Evolutionary conservation across 2,329 filamentous ascomycete species (phyloP).

Genomic region (Fusarium equiseti): DNA sequence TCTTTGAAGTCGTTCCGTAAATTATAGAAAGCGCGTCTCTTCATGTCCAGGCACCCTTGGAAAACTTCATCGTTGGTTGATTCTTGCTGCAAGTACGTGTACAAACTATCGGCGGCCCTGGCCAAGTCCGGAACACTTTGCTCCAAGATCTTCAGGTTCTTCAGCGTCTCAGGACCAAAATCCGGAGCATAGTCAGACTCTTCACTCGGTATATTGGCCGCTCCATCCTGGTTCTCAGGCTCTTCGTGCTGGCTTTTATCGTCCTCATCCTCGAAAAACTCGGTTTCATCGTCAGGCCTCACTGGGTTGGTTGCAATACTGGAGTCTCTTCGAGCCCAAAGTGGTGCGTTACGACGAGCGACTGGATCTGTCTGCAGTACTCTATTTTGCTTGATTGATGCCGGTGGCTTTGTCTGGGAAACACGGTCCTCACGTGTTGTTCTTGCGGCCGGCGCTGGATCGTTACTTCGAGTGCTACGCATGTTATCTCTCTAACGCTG

Average conservation of each 20-base stretch:
- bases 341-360: conserved; percentile 44
- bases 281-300: conserved; percentile 43
- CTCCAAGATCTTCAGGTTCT: conserved; percentile 38
- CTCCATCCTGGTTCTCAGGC: conserved; percentile 10
- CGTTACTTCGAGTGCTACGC: conserved; percentile 33
- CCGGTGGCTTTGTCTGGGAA: neutral
- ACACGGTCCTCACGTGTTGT: neutral
- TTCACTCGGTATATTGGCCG: neutral
- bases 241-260: conserved; percentile 13
- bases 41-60: conserved; percentile 43
- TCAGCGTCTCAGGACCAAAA: conserved; percentile 24
- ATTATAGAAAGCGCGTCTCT: conserved; percentile 45
- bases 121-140: conserved; percentile 47
- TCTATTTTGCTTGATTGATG: conserved; percentile 1
- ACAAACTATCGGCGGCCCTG: conserved; percentile 46
- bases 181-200: conserved; percentile 7
- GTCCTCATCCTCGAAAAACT: conserved; percentile 22
- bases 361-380: conserved; percentile 25
- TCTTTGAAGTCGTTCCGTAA: conserved; percentile 45
- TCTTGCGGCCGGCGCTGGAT: neutral
- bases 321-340: conserved; percentile 30
- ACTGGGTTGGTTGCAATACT: conserved; percentile 32
- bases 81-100: conserved; percentile 40
- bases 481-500: conserved; percentile 23
- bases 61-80: conserved; percentile 39